Conservation (phyloP, 2,329 filamentous ascomycete genomes). For the Sporothrix humicola region DNA sequence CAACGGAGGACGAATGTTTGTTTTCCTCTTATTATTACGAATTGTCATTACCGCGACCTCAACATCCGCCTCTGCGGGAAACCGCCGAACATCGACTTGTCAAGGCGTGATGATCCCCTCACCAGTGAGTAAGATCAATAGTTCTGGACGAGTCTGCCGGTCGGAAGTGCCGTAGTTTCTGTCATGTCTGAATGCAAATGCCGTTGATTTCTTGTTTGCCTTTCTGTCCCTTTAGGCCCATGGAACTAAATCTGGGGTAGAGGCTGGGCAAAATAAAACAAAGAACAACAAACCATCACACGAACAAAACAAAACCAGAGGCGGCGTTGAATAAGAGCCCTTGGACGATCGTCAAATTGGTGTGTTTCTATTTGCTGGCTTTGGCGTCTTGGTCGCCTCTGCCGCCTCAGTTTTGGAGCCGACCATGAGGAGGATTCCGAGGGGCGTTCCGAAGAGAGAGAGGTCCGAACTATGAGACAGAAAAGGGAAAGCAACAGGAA, state of each 20-base stretch:
- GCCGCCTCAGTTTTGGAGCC: background rate
- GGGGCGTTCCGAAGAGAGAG: too few relatives aligned
- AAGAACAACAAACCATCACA: background rate
- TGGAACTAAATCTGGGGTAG: background rate
- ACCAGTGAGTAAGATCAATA: background rate
- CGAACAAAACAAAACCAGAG: background rate
- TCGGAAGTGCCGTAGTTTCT: background rate
- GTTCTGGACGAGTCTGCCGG: background rate
- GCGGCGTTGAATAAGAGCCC: slow-evolving; percentile 16
- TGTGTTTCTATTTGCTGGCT: background rate
- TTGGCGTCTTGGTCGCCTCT: background rate
- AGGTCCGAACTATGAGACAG: too few relatives aligned
- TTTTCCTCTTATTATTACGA: background rate
- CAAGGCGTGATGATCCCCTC: background rate
- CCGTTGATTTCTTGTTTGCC: background rate
- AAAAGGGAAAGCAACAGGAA: background rate
- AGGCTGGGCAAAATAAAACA: background rate
- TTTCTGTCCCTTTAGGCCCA: background rate
- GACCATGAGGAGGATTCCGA: background rate
- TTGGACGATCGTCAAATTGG: slow-evolving; percentile 2
- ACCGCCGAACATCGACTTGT: background rate
- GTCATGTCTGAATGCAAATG: background rate
- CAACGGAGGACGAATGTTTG: background rate
- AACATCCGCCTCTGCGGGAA: background rate
- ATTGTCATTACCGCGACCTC: background rate